Evolutionary conservation across 192 early-diverging fungal genomes (phyloP).

Genomic region (Podila minutissima): DNA sequence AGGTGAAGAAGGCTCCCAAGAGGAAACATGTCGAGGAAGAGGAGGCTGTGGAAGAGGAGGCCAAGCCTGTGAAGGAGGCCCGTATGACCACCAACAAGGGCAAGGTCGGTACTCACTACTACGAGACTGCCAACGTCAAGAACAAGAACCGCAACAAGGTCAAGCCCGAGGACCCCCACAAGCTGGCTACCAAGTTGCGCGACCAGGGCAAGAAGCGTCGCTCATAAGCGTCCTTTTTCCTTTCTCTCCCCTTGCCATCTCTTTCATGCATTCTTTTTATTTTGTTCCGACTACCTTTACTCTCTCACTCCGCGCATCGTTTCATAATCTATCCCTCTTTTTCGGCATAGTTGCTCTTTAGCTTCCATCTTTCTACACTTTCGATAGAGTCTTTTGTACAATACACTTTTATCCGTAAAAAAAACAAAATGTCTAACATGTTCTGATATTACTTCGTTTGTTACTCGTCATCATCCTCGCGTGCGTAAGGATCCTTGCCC

Average conservation of each 20-base stretch:
- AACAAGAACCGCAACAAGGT: constrained; percentile 88
- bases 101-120: constrained; percentile 92
- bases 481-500: constrained; percentile 74
- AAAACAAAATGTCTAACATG: background rate
- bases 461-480: constrained; percentile 16
- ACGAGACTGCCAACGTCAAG: constrained; percentile 95
- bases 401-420: constrained; percentile 1
- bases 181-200: constrained; percentile 57
- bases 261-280: constrained; percentile 6
- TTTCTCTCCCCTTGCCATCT: background rate
- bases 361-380: no score
- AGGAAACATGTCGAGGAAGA: constrained; percentile 42
- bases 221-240: constrained; percentile 10
- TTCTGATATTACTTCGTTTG: background rate
- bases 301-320: constrained; percentile 5
- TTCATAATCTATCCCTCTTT: background rate
- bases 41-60: constrained; percentile 42
- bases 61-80: constrained; percentile 66
- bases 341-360: background rate
- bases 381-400: constrained; percentile 4
- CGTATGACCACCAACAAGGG: constrained; percentile 94
- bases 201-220: constrained; percentile 57
- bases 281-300: constrained; percentile 9
- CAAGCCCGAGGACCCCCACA: constrained; percentile 73
- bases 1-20: constrained; percentile 32